Conservation (phyloP, 1,284 basidiomycete genomes). For the Filobasidium uniguttulatum region DNA sequence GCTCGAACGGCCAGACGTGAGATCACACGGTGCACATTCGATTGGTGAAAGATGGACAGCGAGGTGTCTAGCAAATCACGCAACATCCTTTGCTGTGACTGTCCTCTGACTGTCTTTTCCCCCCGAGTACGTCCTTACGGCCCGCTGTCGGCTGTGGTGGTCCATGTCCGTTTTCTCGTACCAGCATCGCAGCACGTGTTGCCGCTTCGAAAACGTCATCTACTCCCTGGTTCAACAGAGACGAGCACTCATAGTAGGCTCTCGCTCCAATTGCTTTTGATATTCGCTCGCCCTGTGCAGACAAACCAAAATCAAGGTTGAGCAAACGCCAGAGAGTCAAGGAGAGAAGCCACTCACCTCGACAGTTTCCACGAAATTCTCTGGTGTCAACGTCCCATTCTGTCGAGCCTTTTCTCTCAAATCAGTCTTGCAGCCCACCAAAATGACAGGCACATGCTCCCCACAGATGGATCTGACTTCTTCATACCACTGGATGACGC, state of each 20-base stretch:
- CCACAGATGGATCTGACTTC: conserved; percentile 89
- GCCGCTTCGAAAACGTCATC: conserved; percentile 92
- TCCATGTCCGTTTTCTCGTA: conserved; percentile 54
- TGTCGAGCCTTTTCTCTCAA: conserved; percentile 42
- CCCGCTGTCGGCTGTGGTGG: conserved; percentile 14
- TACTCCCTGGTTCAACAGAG: conserved; percentile 79
- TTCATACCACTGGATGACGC: conserved; percentile 68
- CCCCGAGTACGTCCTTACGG: conserved; percentile 3
- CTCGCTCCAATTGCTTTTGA: conserved; percentile 70
- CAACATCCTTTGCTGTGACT: conserved; percentile 15
- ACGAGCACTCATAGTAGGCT: conserved; percentile 84
- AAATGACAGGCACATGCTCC: conserved; percentile 40
- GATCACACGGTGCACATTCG: neutral
- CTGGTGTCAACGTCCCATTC: conserved; percentile 31
- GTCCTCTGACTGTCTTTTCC: conserved; percentile 11
- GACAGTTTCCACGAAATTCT: conserved; percentile 33
- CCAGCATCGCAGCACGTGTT: conserved; percentile 82
- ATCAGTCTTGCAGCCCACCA: conserved; percentile 40
- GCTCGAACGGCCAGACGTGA: neutral
- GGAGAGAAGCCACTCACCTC: conserved; percentile 27
- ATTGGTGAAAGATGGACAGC: neutral
- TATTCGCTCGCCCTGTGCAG: conserved; percentile 54
- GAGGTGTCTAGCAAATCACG: conserved; percentile 6
- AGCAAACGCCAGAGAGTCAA: neutral
- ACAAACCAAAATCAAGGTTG: neutral